Evolutionary conservation across 2,329 filamentous ascomycete species (phyloP).

Genomic region (Fonsecaea multimorphosa): DNA sequence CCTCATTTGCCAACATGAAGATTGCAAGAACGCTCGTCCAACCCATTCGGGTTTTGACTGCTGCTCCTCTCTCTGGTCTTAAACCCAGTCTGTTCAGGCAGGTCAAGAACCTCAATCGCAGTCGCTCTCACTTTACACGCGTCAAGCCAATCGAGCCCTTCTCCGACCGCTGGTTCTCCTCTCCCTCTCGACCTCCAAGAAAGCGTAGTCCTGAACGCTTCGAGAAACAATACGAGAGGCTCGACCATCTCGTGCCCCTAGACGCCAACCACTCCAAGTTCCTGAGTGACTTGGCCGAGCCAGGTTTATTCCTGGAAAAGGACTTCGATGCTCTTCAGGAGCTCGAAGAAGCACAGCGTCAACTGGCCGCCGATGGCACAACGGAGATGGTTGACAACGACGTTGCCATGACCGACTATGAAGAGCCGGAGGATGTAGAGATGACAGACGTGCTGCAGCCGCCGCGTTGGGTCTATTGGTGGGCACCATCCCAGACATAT

Average conservation of each 20-base stretch:
- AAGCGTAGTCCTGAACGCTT: not conserved
- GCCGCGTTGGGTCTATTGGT: not conserved
- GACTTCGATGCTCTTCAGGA: constrained; percentile 10
- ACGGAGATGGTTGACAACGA: constrained; percentile 1
- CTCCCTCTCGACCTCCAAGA: not conserved
- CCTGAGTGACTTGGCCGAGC: constrained; percentile 9
- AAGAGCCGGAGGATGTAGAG: constrained; percentile 1
- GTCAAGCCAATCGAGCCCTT: not conserved
- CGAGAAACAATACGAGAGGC: constrained; percentile 5
- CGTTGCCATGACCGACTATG: not conserved
- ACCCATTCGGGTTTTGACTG: not conserved
- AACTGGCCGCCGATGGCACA: not conserved
- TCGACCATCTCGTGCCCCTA: constrained; percentile 4
- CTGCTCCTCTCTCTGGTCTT: not conserved
- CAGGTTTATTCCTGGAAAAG: not conserved
- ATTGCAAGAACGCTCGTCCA: not conserved
- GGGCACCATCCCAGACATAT: not conserved
- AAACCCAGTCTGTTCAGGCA: not conserved
- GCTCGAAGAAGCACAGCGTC: constrained; percentile 1
- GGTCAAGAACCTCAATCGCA: not conserved
- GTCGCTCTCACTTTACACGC: not conserved
- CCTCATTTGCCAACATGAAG: not conserved
- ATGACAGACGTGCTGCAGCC: not conserved
- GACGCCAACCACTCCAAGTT: constrained; percentile 3
- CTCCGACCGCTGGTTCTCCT: not conserved